These are phyloP conservation scores for Sporothrix inflata DNA, from an alignment of 2,329 filamentous ascomycete species.

Conservation along the genomic window DNA sequence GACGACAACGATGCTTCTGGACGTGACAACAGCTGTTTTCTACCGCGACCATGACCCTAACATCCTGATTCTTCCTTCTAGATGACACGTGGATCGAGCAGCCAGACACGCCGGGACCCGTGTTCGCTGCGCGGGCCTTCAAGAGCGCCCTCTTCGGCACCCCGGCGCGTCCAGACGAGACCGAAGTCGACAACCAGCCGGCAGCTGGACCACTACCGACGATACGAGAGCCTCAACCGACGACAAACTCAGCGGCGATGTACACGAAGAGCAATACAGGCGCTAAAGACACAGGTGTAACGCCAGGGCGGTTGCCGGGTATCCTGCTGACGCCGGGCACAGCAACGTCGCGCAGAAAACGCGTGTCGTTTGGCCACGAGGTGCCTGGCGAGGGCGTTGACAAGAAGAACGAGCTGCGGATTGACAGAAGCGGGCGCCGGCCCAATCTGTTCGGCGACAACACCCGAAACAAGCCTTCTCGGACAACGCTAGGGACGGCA, in stretches of 20 bases:
- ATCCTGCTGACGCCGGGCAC: slow-evolving; percentile 69
- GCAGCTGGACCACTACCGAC: slow-evolving; percentile 42
- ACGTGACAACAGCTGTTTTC: not conserved
- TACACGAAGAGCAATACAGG: slow-evolving; percentile 34
- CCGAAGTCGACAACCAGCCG: slow-evolving; percentile 22
- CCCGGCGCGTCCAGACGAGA: slow-evolving; percentile 46
- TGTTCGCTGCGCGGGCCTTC: slow-evolving; percentile 68
- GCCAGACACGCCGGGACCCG: slow-evolving; percentile 67
- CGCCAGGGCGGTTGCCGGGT: slow-evolving; percentile 48
- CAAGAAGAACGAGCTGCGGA: slow-evolving; percentile 37
- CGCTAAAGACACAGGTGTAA: slow-evolving; percentile 28
- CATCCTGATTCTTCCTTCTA: slow-evolving; percentile 31
- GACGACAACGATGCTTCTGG: not conserved
- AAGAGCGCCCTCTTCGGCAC: slow-evolving; percentile 67
- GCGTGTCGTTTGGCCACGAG: slow-evolving; percentile 66
- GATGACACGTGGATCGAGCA: slow-evolving; percentile 56
- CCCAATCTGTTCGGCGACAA: slow-evolving; percentile 31
- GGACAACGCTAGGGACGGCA: slow-evolving; percentile 50
- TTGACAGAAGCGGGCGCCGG: slow-evolving; percentile 34
- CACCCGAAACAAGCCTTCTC: slow-evolving; percentile 37
- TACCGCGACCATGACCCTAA: not conserved
- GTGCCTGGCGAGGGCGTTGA: slow-evolving; percentile 48
- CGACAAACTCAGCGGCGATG: not conserved
- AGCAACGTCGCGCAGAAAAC: slow-evolving; percentile 62
- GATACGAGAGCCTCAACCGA: slow-evolving; percentile 30